Conservation (phyloP, 495 filamentous ascomycete species). For the Rostrohypoxylon terebratum region DNA sequence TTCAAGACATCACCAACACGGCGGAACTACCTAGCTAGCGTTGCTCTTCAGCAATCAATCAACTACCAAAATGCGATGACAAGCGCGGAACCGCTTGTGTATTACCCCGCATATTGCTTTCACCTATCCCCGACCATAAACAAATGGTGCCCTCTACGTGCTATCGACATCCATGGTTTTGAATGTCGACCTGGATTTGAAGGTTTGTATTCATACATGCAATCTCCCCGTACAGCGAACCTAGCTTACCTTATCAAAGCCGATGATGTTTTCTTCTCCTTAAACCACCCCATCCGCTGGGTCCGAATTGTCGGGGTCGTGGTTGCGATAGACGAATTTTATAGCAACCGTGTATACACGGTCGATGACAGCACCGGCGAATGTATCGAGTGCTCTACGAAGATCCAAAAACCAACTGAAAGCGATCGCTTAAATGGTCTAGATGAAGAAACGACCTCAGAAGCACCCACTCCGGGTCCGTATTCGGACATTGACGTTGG, state of each 20-base stretch:
- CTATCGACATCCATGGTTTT: constrained; percentile 74
- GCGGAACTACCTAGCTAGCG: constrained; percentile 5
- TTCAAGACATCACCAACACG: constrained; percentile 10
- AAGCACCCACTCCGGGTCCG: constrained; percentile 18
- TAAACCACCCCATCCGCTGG: constrained; percentile 92
- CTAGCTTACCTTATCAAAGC: constrained; percentile 56
- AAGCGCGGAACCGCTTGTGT: constrained; percentile 47
- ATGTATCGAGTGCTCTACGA: constrained; percentile 69
- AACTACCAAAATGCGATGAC: constrained; percentile 64
- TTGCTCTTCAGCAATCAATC: constrained; percentile 36
- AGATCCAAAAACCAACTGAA: constrained; percentile 34
- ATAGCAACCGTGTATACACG: constrained; percentile 70
- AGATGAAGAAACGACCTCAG: constrained; percentile 7
- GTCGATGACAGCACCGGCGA: constrained; percentile 89
- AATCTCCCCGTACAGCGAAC: not conserved
- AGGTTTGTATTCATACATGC: constrained; percentile 67
- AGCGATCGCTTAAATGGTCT: constrained; percentile 10
- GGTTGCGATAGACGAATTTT: constrained; percentile 76
- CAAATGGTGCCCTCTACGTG: constrained; percentile 83
- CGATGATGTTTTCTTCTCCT: constrained; percentile 79
- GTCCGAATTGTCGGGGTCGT: constrained; percentile 81
- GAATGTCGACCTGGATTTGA: constrained; percentile 70
- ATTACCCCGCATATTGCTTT: constrained; percentile 89
- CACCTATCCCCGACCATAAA: constrained; percentile 83
- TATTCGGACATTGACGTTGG: constrained; percentile 69